Evolutionary conservation across 306 rosid species (phyloP).

Genomic region (Cucurbita moschata): DNA sequence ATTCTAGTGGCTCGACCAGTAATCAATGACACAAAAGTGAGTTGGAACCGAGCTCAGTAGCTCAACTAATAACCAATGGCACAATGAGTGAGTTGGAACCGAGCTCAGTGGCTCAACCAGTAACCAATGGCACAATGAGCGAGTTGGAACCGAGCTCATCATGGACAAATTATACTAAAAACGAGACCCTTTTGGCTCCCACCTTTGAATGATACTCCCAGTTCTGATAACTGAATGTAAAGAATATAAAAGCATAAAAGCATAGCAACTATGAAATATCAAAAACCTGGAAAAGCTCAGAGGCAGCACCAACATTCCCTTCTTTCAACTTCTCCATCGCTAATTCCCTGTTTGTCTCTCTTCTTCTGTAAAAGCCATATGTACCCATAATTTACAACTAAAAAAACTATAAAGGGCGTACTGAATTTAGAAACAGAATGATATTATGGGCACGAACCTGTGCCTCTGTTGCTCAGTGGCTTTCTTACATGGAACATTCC

Average conservation of each 20-base stretch:
- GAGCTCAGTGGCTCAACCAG: no score
- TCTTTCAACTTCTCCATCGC: constrained; percentile 69
- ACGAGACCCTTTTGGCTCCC: not conserved
- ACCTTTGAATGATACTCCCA: not conserved
- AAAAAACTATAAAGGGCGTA: not conserved
- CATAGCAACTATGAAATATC: not conserved
- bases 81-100: not conserved
- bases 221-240: not conserved
- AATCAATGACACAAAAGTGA: no score
- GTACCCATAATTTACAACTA: not conserved
- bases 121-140: no score
- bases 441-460: constrained; percentile 12
- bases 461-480: constrained; percentile 31
- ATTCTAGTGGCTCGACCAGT: no score
- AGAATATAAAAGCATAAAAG: not conserved
- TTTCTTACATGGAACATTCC: constrained; percentile 32
- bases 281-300: constrained; percentile 69
- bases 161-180: not conserved
- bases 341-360: constrained; percentile 40
- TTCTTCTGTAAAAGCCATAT: constrained; percentile 28
- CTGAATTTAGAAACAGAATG: not conserved
- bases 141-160: not conserved
- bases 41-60: not conserved
- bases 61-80: no score
- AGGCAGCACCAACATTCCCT: constrained; percentile 63